Percentiles rank a stretch among this genome's conserved stretches.
Conservation (phyloP, 2,329 filamentous ascomycete genomes). For the Pestalotiopsis fici region DNA sequence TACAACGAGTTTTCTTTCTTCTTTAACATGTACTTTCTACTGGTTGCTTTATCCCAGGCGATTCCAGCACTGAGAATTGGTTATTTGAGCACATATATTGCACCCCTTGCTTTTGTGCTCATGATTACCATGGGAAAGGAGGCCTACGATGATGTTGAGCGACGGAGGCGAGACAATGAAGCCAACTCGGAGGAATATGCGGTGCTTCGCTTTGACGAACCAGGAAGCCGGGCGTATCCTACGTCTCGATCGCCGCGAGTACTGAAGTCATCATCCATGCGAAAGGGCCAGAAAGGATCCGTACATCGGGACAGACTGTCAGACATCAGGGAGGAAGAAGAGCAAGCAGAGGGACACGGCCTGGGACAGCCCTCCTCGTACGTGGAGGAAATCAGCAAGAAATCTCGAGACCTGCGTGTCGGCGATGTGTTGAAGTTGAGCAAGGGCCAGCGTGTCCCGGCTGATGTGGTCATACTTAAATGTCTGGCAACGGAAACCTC, state of each 20-base stretch:
- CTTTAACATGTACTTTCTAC: slow-evolving; percentile 98
- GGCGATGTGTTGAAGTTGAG: slow-evolving; percentile 92
- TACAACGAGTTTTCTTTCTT: slow-evolving; percentile 99
- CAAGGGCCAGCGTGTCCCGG: slow-evolving; percentile 91
- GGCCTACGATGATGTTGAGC: slow-evolving; percentile 87
- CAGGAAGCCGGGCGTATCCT: slow-evolving; percentile 33
- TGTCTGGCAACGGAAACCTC: slow-evolving; percentile 64
- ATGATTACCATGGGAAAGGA: slow-evolving; percentile 94
- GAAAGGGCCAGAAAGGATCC: slow-evolving; percentile 38
- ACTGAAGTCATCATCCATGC: slow-evolving; percentile 46
- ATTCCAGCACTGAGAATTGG: slow-evolving; percentile 89
- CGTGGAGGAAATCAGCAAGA: slow-evolving; percentile 71
- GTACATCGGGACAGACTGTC: slow-evolving; percentile 49
- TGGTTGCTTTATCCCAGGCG: slow-evolving; percentile 91
- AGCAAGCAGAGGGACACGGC: slow-evolving; percentile 47
- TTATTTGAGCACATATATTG: slow-evolving; percentile 92
- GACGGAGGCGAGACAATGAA: slow-evolving; percentile 84
- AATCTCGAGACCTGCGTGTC: slow-evolving; percentile 86
- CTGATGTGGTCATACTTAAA: slow-evolving; percentile 91
- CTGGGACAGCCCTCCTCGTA: slow-evolving; percentile 44
- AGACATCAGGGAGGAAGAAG: slow-evolving; percentile 72
- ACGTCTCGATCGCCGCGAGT: slow-evolving; percentile 39
- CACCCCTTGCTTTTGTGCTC: slow-evolving; percentile 88
- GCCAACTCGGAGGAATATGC: slow-evolving; percentile 91
- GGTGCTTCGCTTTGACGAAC: slow-evolving; percentile 71